phyloP scores from a whole-genome alignment of 225 moss, liverwort and hornwort species.

The Sphagnum contortum region DNA sequence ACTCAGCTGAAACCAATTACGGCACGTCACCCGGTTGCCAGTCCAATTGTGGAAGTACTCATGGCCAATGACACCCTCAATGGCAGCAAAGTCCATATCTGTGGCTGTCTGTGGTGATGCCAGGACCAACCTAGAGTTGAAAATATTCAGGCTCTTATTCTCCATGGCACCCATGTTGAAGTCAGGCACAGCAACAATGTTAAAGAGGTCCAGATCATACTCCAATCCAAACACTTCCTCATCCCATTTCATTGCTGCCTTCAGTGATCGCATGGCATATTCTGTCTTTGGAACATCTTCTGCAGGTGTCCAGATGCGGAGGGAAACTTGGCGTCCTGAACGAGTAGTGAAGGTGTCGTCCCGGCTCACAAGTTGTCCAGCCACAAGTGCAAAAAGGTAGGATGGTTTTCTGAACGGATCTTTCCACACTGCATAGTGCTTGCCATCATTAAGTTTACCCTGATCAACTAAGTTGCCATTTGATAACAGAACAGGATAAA shows the following conservation, averaged over 20 bases:
- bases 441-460: constrained; percentile 73
- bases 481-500: constrained; percentile 79
- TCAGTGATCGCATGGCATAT: constrained; percentile 75
- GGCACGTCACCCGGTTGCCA: constrained; percentile 92
- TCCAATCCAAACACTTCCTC: constrained; percentile 95
- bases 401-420: constrained; percentile 92
- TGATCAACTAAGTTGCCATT: constrained; percentile 82
- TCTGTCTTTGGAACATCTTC: constrained; percentile 76
- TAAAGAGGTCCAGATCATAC: constrained; percentile 92
- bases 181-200: constrained; percentile 96
- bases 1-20: constrained; percentile 99
- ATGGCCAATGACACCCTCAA: constrained; percentile 95
- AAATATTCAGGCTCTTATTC: constrained; percentile 95
- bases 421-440: constrained; percentile 89
- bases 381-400: constrained; percentile 90
- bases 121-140: constrained; percentile 94
- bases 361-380: constrained; percentile 82
- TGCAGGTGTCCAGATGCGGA: constrained; percentile 80
- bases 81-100: constrained; percentile 84
- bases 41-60: constrained; percentile 99
- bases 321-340: constrained; percentile 70
- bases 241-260: constrained; percentile 95
- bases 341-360: constrained; percentile 74
- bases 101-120: constrained; percentile 97
- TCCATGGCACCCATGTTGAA: constrained; percentile 99